Evolutionary conservation across 1,284 basidiomycete species (phyloP), one percentile per base, ranked within the genome.

Genomic region (Pholiota adiposa): DNA sequence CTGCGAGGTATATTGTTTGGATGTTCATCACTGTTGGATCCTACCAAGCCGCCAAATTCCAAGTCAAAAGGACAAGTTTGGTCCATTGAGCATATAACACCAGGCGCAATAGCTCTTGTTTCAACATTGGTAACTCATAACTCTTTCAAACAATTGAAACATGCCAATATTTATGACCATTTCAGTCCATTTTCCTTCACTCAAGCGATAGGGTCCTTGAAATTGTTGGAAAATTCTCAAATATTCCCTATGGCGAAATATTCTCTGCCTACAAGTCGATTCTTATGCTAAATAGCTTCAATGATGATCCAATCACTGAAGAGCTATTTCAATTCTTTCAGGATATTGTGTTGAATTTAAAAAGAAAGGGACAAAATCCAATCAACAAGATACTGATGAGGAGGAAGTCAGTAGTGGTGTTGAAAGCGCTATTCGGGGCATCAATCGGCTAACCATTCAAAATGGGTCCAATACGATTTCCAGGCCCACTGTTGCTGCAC

Each of bases 161-260:
- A n/a, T n/a, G n/a, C n/a, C n/a, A n/a, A n/a, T n/a, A n/a, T n/a
- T n/a, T n/a, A n/a, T n/a, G n/a, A 23, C 12, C 8, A 19, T 23
- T 49, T 49, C 33, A 52, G 51, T 31, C 51, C 4, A 52, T 52
- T 14, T 52, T 52, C 18, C 18, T 52, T 18, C 51, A 52, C n/a
- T 52, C 51, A 19, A 34, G 51, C 4, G 51, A 52, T 18, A 21
- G 23, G 18, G 38, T 27, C 9, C 34, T 52, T 16, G 31, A 9
- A 19, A 7, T n/a, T 18, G 21, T 52, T 21, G 51, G 51, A 8
- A 23, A 23, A 27, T 2, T 4, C 36, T 21, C 51, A 52, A 52
- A 52, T 38, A 52, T 52, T 38, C 51, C 51, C 1, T 52, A 52
- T 38, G 7, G 18, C 11, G 51, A 52, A 19, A 34, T 38, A 4